phyloP scores from a whole-genome alignment of 768 basidiomycete species.

The Hericium erinaceus region DNA sequence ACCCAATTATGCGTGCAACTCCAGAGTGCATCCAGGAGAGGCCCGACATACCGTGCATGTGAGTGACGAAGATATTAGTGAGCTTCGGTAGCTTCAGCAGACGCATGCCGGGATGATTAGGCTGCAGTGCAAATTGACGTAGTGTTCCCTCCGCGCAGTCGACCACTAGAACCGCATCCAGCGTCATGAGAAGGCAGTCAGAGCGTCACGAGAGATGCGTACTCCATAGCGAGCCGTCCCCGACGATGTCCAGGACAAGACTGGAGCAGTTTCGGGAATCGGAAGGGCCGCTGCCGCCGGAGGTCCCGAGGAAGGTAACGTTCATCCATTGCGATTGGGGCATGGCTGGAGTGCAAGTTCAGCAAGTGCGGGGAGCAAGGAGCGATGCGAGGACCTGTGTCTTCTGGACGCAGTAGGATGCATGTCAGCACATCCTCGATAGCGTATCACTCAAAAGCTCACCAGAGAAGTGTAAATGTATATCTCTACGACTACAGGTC shows the following conservation, averaged over 20 bases:
- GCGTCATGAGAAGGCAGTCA: neutral
- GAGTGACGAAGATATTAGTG: conserved; percentile 71
- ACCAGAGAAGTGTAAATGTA: too few species aligned
- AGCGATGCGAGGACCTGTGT: too few species aligned
- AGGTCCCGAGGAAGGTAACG: conserved; percentile 70
- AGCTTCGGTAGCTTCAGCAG: conserved; percentile 38
- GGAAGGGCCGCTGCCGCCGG: conserved; percentile 67
- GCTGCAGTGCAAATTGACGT: conserved; percentile 55
- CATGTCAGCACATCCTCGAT: too few species aligned
- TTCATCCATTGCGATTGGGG: conserved; percentile 29
- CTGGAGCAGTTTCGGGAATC: conserved; percentile 70
- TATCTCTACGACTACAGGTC: too few species aligned
- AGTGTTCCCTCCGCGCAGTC: conserved; percentile 80
- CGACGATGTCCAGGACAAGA: conserved; percentile 49
- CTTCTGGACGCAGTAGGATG: too few species aligned
- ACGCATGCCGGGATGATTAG: conserved; percentile 14
- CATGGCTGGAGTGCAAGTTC: conserved; percentile 10
- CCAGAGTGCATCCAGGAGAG: too few species aligned
- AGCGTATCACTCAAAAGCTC: too few species aligned
- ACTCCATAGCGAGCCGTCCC: conserved; percentile 62
- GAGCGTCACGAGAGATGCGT: conserved; percentile 17
- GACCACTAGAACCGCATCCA: conserved; percentile 41
- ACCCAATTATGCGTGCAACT: neutral
- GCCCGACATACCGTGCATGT: conserved; percentile 55
- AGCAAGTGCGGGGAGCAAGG: too few species aligned